Evolutionary conservation across 305 asterid species (phyloP).

Genomic region (Coffea humblotiana): DNA sequence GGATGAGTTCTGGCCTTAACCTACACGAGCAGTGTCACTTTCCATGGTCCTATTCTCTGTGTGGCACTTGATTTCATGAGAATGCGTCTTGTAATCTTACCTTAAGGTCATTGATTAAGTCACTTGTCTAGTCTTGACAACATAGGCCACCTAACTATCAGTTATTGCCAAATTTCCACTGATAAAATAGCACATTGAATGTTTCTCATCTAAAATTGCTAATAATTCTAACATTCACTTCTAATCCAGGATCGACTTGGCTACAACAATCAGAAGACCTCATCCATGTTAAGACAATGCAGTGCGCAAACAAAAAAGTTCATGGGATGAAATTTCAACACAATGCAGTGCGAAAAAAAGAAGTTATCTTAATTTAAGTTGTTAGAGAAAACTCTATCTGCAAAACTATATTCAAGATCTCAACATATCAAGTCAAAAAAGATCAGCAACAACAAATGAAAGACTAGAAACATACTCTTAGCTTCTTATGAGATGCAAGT

Average conservation of each 20-base stretch:
- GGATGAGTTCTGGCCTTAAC: neutral
- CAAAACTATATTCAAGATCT: neutral
- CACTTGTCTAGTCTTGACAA: neutral
- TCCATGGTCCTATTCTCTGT: neutral
- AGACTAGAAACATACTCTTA: constrained; percentile 55
- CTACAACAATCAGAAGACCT: neutral
- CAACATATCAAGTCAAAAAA: neutral
- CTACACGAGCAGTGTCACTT: neutral
- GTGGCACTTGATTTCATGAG: neutral
- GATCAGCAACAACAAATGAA: constrained; percentile 4
- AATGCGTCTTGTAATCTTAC: neutral
- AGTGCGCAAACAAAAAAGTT: neutral
- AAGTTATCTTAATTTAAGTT: neutral
- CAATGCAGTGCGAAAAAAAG: neutral
- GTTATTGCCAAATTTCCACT: neutral
- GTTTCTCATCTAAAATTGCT: neutral
- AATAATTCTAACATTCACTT: neutral
- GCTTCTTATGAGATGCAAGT: constrained; percentile 91
- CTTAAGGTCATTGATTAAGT: neutral
- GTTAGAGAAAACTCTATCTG: neutral
- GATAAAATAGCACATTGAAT: neutral
- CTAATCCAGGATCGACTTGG: neutral
- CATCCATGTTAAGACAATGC: neutral
- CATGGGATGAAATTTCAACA: neutral
- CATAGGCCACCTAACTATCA: neutral